Percentiles rank a stretch among this genome's conserved stretches.
phyloP scores from a whole-genome alignment of 164 flowering plant species.

The Brasenia schreberi region DNA sequence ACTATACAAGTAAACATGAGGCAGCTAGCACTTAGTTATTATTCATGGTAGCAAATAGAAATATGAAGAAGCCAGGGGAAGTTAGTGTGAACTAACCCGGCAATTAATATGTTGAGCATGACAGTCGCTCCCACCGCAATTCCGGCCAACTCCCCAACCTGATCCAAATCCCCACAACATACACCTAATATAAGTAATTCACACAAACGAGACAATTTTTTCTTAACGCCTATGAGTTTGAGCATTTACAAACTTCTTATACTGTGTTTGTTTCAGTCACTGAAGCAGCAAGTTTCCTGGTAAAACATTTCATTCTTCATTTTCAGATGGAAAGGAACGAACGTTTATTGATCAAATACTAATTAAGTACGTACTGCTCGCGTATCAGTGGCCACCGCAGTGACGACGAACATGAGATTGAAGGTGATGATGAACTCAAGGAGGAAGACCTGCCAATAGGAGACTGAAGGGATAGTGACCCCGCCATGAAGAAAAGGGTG shows the following conservation, averaged over 20 bases:
- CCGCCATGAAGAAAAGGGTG: conserved; percentile 78
- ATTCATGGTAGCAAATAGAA: not conserved
- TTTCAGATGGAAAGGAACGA: too few relatives aligned
- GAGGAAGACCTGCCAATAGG: conserved; percentile 54
- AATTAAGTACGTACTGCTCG: conserved; percentile 42
- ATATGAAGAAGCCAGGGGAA: not conserved
- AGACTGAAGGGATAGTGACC: conserved; percentile 60
- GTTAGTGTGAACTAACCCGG: conserved; percentile 45
- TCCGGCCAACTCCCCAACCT: conserved; percentile 93
- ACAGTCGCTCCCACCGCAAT: conserved; percentile 92
- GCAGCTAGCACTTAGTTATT: too few relatives aligned
- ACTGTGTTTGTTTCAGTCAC: not conserved
- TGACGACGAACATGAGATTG: conserved; percentile 73
- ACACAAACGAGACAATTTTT: not conserved
- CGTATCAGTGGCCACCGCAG: conserved; percentile 85
- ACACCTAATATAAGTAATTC: not conserved
- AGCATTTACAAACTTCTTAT: not conserved
- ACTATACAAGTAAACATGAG: not conserved
- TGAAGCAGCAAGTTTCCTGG: not conserved
- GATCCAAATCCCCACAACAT: conserved; percentile 1
- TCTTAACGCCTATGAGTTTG: not conserved
- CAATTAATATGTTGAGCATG: conserved; percentile 73
- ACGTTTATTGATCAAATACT: not conserved
- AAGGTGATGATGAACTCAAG: conserved; percentile 74
- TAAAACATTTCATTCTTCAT: too few relatives aligned